Percentiles rank a stretch among this genome's conserved stretches.
These are phyloP conservation scores for Thelonectria olida DNA, from an alignment of 2,329 filamentous ascomycete genomes.

Conservation along the genomic window DNA sequence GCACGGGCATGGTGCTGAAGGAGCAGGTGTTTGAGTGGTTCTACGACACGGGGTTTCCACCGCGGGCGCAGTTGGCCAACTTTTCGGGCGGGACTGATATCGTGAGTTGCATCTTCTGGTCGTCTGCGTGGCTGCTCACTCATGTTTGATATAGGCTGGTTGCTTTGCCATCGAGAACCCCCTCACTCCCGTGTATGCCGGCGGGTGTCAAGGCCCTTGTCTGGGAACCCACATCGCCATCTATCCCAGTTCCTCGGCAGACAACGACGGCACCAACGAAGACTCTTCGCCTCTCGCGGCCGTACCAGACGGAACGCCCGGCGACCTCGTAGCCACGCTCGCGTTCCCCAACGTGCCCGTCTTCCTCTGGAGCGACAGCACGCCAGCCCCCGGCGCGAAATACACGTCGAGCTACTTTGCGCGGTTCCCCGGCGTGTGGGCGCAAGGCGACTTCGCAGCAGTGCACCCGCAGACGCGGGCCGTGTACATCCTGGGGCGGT, in stretches of 20 bases:
- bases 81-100: slow-evolving; percentile 83
- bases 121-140: not conserved
- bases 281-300: slow-evolving; percentile 44
- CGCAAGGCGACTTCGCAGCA: slow-evolving; percentile 82
- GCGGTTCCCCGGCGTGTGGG: slow-evolving; percentile 76
- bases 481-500: slow-evolving; percentile 73
- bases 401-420: slow-evolving; percentile 71
- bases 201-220: slow-evolving; percentile 60
- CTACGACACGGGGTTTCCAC: slow-evolving; percentile 76
- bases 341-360: slow-evolving; percentile 82
- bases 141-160: slow-evolving; percentile 53
- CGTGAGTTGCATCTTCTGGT: slow-evolving; percentile 52
- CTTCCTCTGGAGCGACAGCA: slow-evolving; percentile 68
- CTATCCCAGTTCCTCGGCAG: slow-evolving; percentile 62
- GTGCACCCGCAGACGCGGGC: slow-evolving; percentile 74
- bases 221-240: slow-evolving; percentile 62
- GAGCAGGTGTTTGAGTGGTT: slow-evolving; percentile 83
- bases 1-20: slow-evolving; percentile 84
- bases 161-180: slow-evolving; percentile 73
- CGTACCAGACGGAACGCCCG: slow-evolving; percentile 68
- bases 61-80: slow-evolving; percentile 73
- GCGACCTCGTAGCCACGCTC: slow-evolving; percentile 76
- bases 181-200: slow-evolving; percentile 71
- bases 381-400: slow-evolving; percentile 59
- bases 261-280: slow-evolving; percentile 59